Base-by-base conservation (phyloP, 2,329 filamentous ascomycete genomes). In the Colletotrichum cereale region DNA sequence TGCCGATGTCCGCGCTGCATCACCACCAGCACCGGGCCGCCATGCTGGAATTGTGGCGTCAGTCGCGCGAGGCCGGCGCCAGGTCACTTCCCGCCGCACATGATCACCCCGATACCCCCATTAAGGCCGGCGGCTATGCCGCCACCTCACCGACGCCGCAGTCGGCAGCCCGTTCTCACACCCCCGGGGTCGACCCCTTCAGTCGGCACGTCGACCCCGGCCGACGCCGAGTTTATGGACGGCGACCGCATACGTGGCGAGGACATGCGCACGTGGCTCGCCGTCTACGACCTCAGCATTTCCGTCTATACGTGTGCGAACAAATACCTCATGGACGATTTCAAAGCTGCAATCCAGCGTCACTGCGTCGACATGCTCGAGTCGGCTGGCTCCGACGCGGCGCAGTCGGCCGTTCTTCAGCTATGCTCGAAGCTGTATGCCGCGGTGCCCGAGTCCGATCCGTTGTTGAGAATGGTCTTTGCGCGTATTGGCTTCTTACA, bases 241-340 rank as follows among this genome's bases (percentile, higher is more conserved):
- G 74, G 68, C 31, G 74, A 77, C n/a, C 81, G 82, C 62, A 83
- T 86, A 76, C 77, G 79, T 8, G 80, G 80, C 40, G 82, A 86
- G 73, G 85, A 87, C 75, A 75, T 86, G 72, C 80, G 80, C 18
- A 84, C 84, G 5, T 87, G 85, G 84, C 79, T 85, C 4, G 77
- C 85, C 58, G 77, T 83, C 2, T 86, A 85, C 74, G 81, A 84
- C 72, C 80, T 86, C 44, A 83, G 83, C 74, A 74, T 87, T 16
- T 83, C 86, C 64, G 84, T 86, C 16, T 87, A 87, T 77, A 83
- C 86, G 62, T 83, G 84, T 64, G 85, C 85, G 10, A 81, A 86
- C 73, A 82, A 83, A 62, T 86, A 83, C 75, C 79, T 86, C 63
- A 82, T 87, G 75, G 80, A 83, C 34, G 82, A 82, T 60, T 84